Base-by-base conservation (phyloP, 371 early-diverging fungal species). In the Zopfochytrium polystomum region DNA sequence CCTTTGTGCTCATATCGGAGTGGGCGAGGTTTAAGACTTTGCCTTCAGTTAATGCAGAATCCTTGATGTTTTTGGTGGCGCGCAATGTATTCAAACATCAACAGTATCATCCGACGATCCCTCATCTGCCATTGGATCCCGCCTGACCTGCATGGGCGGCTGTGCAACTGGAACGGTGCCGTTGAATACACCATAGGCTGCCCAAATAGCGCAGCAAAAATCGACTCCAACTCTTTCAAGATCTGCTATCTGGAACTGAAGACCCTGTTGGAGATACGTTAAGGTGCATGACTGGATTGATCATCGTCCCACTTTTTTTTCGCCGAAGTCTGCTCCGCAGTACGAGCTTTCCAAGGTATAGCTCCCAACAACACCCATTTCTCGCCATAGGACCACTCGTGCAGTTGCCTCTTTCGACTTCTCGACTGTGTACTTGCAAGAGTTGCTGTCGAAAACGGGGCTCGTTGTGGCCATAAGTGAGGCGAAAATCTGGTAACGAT, bases 281-380 rank as follows among this genome's bases (percentile, higher is more conserved):
- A 22, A 7, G 30, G 13, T 33, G 29, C 42, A 56, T 23, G 38
- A 26, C 33, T 22, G 26, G 22, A 18, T 15, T 46, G 27, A 20
- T 48, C 31, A 54, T 9, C 45, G 15, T 27, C 22, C 20, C 32
- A 66, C 67, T 62, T 62, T 66, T 34, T 62, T 61, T 18, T 66
- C 67, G 3, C 67, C 67, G 33, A 66, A 38, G 47, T 77, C 78
- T 4, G 68, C 54, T 4, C 78, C 78, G 47, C 74, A 73, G 47
- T 73, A 76, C 4, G 70, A 75, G 52, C 68, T 66, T 53, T 79
- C 80, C 20, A 76, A 47, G 2, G 80, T 79, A 43, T 64, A 76
- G 29, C 72, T 69, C 31, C 68, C 65, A 25, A 72, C 56, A n/a
- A 76, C 62, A 23, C 74, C 74, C 27, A 77, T 43, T 59, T 79